Percentiles rank a stretch among this genome's conserved stretches.
phyloP scores from a whole-genome alignment of 768 basidiomycete species.

The Hemileccinum rubropunctum region DNA sequence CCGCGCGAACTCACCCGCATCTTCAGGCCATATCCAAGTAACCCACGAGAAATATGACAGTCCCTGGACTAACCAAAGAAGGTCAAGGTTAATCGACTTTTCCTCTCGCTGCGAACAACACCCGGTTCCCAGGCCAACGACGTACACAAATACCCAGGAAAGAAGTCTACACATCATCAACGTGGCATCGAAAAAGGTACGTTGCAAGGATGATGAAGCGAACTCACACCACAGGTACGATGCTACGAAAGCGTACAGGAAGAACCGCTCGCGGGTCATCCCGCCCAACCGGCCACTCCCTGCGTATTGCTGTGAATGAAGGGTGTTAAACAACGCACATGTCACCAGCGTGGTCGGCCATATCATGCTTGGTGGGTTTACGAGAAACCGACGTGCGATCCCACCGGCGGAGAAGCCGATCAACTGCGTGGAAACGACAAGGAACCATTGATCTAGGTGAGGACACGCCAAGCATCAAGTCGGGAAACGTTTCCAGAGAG shows the following conservation, averaged over 20 bases:
- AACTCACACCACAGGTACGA: constrained; percentile 60
- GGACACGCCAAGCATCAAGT: constrained; percentile 5
- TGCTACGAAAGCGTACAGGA: constrained; percentile 58
- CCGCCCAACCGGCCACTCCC: constrained; percentile 63
- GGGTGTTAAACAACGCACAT: constrained; percentile 74
- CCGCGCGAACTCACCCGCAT: constrained; percentile 38
- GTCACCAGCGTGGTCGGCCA: constrained; percentile 77
- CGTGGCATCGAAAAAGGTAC: not conserved
- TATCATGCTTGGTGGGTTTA: constrained; percentile 54
- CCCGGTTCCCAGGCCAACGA: not conserved
- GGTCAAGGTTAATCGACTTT: not conserved
- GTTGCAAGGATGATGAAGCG: not conserved
- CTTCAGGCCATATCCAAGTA: constrained; percentile 49
- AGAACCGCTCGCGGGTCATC: constrained; percentile 74
- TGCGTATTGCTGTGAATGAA: constrained; percentile 66
- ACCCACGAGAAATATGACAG: constrained; percentile 61
- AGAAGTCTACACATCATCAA: constrained; percentile 32
- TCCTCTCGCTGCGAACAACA: too few species aligned
- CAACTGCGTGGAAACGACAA: constrained; percentile 72
- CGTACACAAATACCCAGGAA: constrained; percentile 46
- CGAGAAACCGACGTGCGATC: constrained; percentile 71
- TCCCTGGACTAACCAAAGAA: constrained; percentile 36
- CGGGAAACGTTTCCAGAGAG: not conserved
- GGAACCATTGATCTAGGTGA: constrained; percentile 69
- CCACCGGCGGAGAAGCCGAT: constrained; percentile 87